phyloP scores from a whole-genome alignment of 2,329 filamentous ascomycete species.

The Uncinocarpus reesii region DNA sequence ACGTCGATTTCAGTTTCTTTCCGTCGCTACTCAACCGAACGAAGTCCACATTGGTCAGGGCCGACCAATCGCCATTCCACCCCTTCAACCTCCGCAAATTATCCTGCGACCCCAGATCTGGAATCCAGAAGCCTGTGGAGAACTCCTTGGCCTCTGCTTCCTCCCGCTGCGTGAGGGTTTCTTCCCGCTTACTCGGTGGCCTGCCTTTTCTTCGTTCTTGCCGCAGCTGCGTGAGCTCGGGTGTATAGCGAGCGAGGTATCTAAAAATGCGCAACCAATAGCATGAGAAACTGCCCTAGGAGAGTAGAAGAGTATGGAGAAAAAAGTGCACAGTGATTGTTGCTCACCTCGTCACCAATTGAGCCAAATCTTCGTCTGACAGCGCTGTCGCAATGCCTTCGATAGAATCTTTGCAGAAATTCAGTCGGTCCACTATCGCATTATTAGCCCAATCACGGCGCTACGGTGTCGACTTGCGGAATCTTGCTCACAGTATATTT shows the following conservation, averaged over 20 bases:
- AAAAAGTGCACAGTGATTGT: conserved; percentile 19
- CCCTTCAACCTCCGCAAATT: conserved; percentile 55
- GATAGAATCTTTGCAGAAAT: conserved; percentile 57
- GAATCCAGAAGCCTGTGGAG: conserved; percentile 67
- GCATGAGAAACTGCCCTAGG: background rate
- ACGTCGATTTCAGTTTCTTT: conserved; percentile 56
- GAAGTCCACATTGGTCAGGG: conserved; percentile 66
- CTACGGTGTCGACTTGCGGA: background rate
- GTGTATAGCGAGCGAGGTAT: conserved; percentile 30
- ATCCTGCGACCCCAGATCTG: conserved; percentile 60
- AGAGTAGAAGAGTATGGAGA: background rate
- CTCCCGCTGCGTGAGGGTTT: conserved; percentile 62
- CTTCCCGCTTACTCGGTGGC: conserved; percentile 66
- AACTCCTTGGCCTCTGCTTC: conserved; percentile 67
- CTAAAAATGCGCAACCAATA: conserved; percentile 17
- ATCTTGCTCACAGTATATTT: conserved; percentile 53
- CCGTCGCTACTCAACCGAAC: conserved; percentile 60
- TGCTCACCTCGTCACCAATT: conserved; percentile 49
- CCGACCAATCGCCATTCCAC: conserved; percentile 80
- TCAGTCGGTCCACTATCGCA: conserved; percentile 51
- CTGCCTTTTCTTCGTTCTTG: conserved; percentile 64
- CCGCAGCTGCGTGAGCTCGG: conserved; percentile 38
- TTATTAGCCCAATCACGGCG: background rate
- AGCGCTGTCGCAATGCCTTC: conserved; percentile 26
- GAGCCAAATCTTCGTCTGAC: conserved; percentile 31